phyloP scores from a whole-genome alignment of 106 monocot species.

The Dioscorea alata region DNA sequence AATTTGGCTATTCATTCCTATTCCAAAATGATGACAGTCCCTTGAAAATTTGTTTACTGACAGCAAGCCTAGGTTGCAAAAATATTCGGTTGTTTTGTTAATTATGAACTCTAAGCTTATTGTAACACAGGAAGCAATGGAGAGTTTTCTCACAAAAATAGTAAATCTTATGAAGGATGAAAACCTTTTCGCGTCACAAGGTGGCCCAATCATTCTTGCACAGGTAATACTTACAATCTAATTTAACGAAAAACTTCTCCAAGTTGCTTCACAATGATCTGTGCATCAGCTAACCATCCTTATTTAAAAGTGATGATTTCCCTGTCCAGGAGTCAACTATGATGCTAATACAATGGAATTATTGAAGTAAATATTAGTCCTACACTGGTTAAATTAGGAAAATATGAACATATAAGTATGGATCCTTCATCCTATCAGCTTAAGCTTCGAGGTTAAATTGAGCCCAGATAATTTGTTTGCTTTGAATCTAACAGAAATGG shows the following conservation, averaged over 20 bases:
- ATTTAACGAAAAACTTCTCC: too few relatives aligned
- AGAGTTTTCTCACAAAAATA: slow-evolving; percentile 24
- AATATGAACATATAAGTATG: not conserved
- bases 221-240: slow-evolving; percentile 15
- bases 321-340: not conserved
- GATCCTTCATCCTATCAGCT: not conserved
- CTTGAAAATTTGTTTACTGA: not conserved
- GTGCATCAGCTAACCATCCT: not conserved
- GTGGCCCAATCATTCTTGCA: slow-evolving; percentile 48
- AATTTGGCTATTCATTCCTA: too few relatives aligned
- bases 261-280: too few relatives aligned
- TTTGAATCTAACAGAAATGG: too few relatives aligned
- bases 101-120: not conserved
- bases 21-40: too few relatives aligned
- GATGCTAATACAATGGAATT: too few relatives aligned
- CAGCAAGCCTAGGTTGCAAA: not conserved
- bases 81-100: not conserved
- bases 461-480: too few relatives aligned
- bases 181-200: slow-evolving; percentile 45
- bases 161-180: slow-evolving; percentile 39
- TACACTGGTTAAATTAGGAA: not conserved
- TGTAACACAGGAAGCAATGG: slow-evolving; percentile 28
- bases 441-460: too few relatives aligned
- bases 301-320: not conserved
- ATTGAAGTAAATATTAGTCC: too few relatives aligned